Base-by-base conservation (phyloP, 2,329 filamentous ascomycete species). In the Escovopsis weberi region DNA sequence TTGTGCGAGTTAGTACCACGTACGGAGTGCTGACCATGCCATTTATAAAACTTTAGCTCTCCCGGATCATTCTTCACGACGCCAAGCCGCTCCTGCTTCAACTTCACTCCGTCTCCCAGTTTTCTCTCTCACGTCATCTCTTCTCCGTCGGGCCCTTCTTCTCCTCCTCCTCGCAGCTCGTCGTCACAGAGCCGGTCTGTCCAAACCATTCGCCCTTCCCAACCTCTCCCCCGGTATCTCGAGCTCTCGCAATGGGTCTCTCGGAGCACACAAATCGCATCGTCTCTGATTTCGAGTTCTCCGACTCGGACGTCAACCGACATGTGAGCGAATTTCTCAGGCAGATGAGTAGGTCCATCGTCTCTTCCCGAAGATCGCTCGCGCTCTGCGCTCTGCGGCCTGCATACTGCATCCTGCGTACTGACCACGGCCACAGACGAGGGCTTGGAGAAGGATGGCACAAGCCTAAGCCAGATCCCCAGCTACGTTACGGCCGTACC, bases 401-500 rank as follows among this genome's bases (percentile, higher is more conserved):
- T 47, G 42, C 35, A 32, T 39, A 26, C n/a, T 12, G 26, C 32
- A 36, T 18, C 28, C 11, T 45, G 32, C 43, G 41, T 26, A 39
- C 45, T 47, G 42, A 50, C 41, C 40, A 44, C 28, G 40, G 41
- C 37, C 42, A 32, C 53, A 88, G 84, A 82, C 50, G 84, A 94
- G 68, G 91, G 91, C 26, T 67, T 96, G 51, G 66, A 76, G 46
- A 78, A 80, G 55, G 78, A 88, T 53, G 81, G 80, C 48, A 81
- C 85, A 30, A 87, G 82, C 52, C 66, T 98, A 68, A 89, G 84
- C 66, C 91, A 96, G 67, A 96, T 98, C 56, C 91, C 91, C 7
- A 94, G 88, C 36, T 98, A 94, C 63, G 89, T 98, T 51, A 96
- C 91, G 1, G 82, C 78, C 33, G 88, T 96, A 26, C 91, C 91